Conservation (phyloP, 768 basidiomycete species). For the Rhodotorula graminis region DNA sequence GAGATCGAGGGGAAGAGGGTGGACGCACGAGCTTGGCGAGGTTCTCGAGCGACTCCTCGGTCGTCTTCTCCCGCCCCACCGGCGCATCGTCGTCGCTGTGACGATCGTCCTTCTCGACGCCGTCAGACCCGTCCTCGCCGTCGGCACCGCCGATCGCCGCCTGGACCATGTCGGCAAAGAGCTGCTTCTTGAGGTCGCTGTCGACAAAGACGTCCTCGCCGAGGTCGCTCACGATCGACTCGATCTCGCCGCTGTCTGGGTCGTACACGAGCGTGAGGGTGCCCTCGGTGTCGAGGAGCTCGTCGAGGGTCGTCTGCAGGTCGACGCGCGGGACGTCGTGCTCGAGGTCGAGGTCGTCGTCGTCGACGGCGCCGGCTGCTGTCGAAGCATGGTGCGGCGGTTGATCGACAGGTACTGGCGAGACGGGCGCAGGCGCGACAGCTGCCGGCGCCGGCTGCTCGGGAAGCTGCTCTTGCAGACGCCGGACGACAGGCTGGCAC, state of each 20-base stretch:
- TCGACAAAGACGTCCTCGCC: slow-evolving; percentile 15
- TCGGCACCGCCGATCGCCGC: background rate
- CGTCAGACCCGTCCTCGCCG: background rate
- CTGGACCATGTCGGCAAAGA: background rate
- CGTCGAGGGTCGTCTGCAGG: background rate
- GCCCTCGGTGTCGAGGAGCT: background rate
- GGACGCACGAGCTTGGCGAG: background rate
- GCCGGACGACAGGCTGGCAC: slow-evolving; percentile 28
- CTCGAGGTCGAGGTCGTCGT: too few relatives aligned
- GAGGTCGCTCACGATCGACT: slow-evolving; percentile 5
- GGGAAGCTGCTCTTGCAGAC: background rate
- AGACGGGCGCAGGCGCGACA: background rate
- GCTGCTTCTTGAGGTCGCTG: slow-evolving; percentile 10
- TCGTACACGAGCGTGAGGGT: slow-evolving; percentile 26
- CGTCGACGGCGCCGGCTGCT: background rate
- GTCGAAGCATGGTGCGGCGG: too few relatives aligned
- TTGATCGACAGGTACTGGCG: too few relatives aligned
- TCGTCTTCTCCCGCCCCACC: too few relatives aligned
- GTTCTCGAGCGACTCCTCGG: slow-evolving; percentile 6
- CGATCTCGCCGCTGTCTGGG: slow-evolving; percentile 27
- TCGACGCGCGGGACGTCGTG: background rate
- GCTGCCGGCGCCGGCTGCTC: fast-evolving
- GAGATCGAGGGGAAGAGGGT: too few relatives aligned
- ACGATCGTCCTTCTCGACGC: too few relatives aligned
- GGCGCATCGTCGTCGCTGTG: background rate